Conservation (phyloP, 2,329 filamentous ascomycete species). For the Nemania diffusa region DNA sequence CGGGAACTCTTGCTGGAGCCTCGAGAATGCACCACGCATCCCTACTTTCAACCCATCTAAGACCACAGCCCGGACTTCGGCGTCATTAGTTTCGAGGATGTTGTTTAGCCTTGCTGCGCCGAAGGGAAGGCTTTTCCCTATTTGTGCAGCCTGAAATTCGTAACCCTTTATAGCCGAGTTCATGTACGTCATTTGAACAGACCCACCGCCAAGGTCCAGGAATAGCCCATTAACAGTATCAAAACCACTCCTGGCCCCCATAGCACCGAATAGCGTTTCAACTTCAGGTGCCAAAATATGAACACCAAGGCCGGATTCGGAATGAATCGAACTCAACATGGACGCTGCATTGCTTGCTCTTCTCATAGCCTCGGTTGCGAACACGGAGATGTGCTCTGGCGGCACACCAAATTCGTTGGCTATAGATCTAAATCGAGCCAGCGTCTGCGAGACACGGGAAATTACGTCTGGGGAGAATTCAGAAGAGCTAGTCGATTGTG, state of each 20-base stretch:
- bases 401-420: constrained; percentile 77
- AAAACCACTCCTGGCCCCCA: constrained; percentile 83
- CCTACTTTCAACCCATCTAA: constrained; percentile 65
- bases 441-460: constrained; percentile 69
- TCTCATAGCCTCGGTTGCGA: constrained; percentile 91
- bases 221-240: constrained; percentile 77
- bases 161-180: constrained; percentile 61
- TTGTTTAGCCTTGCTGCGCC: constrained; percentile 68
- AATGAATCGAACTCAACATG: constrained; percentile 73
- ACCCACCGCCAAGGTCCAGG: constrained; percentile 85
- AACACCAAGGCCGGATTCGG: constrained; percentile 73
- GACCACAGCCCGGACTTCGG: constrained; percentile 57
- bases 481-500: constrained; percentile 47
- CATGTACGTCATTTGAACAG: constrained; percentile 73
- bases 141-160: constrained; percentile 62
- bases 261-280: constrained; percentile 83
- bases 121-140: constrained; percentile 69
- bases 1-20: constrained; percentile 61
- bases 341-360: constrained; percentile 78
- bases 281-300: constrained; percentile 79
- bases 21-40: constrained; percentile 69
- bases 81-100: constrained; percentile 56
- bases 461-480: constrained; percentile 68
- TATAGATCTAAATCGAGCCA: constrained; percentile 76
- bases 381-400: constrained; percentile 71